A percentile compares a stretch with the other conserved stretches of the same genome.
Evolutionary conservation across 306 rosid species (phyloP).

Genomic region (Rosa persica): DNA sequence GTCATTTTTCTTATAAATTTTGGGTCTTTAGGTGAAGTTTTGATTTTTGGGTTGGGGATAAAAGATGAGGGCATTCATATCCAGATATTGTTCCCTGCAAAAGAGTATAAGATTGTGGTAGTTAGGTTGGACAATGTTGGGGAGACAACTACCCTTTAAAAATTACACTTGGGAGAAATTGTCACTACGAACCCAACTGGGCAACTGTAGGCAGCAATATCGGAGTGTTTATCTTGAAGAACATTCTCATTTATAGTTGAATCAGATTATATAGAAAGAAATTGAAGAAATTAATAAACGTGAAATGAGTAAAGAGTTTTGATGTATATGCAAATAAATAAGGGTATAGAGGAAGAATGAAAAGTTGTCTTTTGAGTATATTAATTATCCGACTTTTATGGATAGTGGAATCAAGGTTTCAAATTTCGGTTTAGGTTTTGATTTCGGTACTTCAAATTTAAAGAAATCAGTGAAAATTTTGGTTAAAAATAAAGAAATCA

Average conservation of each 20-base stretch:
- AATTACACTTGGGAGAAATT: conserved; percentile 93
- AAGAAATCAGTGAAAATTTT: too few species aligned
- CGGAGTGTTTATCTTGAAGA: conserved; percentile 91
- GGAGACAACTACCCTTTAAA: conserved; percentile 92
- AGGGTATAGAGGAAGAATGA: too few species aligned
- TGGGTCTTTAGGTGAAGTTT: conserved; percentile 17
- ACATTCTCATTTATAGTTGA: conserved; percentile 45
- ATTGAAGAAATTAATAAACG: too few species aligned
- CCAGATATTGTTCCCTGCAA: conserved; percentile 89
- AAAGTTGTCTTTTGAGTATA: too few species aligned
- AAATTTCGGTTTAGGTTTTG: too few species aligned
- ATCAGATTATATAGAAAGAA: too few species aligned
- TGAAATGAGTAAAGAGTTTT: too few species aligned
- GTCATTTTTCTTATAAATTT: background rate
- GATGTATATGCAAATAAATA: too few species aligned
- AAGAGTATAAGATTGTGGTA: conserved; percentile 89
- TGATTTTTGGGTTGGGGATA: conserved; percentile 30
- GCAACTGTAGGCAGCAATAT: conserved; percentile 73
- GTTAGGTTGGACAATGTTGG: conserved; percentile 97
- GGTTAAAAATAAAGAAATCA: too few species aligned
- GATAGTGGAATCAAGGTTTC: too few species aligned
- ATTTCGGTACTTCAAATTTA: too few species aligned
- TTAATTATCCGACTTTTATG: too few species aligned
- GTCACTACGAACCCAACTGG: conserved; percentile 94
- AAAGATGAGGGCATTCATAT: conserved; percentile 76